Conservation (phyloP, 768 basidiomycete species). For the Auricularia heimuer region DNA sequence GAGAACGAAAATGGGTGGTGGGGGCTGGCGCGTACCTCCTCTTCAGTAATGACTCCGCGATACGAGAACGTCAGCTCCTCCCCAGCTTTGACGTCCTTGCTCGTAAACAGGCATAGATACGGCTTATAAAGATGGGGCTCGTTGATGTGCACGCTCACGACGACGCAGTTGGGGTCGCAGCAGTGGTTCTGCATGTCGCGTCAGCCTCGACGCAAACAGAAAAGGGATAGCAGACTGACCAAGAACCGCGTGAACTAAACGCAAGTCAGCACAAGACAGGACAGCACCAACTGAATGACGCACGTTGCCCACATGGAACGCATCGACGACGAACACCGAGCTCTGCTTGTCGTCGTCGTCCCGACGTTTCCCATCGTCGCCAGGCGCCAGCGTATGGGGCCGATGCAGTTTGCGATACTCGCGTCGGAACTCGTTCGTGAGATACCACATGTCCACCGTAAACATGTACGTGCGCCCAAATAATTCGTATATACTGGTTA, state of each 20-base stretch:
- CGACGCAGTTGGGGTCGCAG: conserved; percentile 74
- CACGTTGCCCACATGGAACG: conserved; percentile 81
- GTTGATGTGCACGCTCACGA: conserved; percentile 70
- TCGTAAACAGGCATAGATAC: conserved; percentile 56
- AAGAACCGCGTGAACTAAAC: conserved; percentile 76
- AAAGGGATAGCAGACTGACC: conserved; percentile 31
- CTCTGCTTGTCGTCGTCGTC: conserved; percentile 12
- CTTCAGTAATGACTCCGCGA: too few species aligned
- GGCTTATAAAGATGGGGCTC: conserved; percentile 66
- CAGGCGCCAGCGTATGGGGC: conserved; percentile 56
- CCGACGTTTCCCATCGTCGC: conserved; percentile 4
- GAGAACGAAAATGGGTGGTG: too few species aligned
- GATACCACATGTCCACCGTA: too few species aligned
- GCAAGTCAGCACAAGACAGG: too few species aligned
- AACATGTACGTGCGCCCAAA: too few species aligned
- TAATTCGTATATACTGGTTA: too few species aligned
- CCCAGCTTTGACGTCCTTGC: conserved; percentile 46
- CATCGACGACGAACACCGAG: conserved; percentile 58
- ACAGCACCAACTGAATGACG: conserved; percentile 19
- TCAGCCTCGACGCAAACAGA: neutral
- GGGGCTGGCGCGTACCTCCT: too few species aligned
- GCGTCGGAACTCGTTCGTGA: too few species aligned
- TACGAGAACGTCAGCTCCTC: conserved; percentile 55
- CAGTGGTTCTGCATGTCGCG: conserved; percentile 63
- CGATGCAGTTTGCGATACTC: conserved; percentile 31